Evolutionary conservation across 495 filamentous ascomycete species (phyloP), one percentile per base, ranked within the genome.

Genomic region (Aspergillus homomorphus): DNA sequence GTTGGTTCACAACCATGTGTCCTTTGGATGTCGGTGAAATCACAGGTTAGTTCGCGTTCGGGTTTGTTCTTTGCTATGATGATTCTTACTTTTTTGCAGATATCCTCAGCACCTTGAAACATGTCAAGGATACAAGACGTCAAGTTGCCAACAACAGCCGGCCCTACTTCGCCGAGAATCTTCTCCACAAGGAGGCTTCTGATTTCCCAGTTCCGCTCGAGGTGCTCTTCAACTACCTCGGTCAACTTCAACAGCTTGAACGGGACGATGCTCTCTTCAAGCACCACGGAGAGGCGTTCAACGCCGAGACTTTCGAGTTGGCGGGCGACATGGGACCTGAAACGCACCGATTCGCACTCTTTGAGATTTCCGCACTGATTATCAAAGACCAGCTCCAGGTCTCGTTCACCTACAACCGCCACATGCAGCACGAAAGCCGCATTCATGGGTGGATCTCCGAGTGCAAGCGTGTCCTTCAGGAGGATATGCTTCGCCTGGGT

Each of bases 151-250:
- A 70, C 38, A 73, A 73, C 56, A 79, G 75, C n/a, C 67, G 74
- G 24, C 64, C 71, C 18, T 80, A 79, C 67, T 82, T 82, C 45
- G 74, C 81, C 0, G 73, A 73, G 50, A 78, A 77, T 15, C 73
- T 85, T 24, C 74, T 84, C 21, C 70, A 78, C 14, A 71, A 74
- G 15, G 54, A 68, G 6, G 76, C 74, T 45, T 57, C 74, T 23
- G 69, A 70, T 12, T 82, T 82, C 30, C 64, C 69, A 21, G 79
- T 80, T 65, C 87, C 87, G 1, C 71, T 89, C 46, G 88, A 91
- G 71, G 80, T 90, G 30, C 22, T 54, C 3, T 87, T 90, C 67
- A 89, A 86, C 60, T 89, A 89, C 62, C 77, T 84, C 26, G 87
- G 85, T 3, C 73, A 77, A 12, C 69, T 82, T 38, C 84, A 87